These are phyloP conservation scores for Geosmithia flava DNA, from an alignment of 2,329 filamentous ascomycete genomes.

Conservation along the genomic window DNA sequence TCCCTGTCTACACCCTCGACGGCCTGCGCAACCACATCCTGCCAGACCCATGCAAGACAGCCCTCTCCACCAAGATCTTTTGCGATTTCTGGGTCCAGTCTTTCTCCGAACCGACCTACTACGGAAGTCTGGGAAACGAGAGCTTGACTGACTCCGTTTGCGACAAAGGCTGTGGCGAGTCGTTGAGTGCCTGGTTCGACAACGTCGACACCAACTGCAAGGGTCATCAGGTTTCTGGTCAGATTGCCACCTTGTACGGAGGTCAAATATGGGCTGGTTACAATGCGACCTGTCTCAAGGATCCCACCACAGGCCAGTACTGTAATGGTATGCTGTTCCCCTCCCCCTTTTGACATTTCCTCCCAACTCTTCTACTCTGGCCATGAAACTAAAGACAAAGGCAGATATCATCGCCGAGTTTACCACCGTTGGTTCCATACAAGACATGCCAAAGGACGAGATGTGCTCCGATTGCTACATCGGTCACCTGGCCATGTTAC, in stretches of 20 bases:
- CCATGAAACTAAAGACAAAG: too few species aligned
- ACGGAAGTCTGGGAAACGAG: neutral
- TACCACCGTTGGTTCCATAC: neutral
- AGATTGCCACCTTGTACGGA: neutral
- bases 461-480: slow-evolving; percentile 8
- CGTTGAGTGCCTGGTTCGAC: neutral
- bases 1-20: slow-evolving; percentile 2
- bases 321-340: slow-evolving; percentile 4
- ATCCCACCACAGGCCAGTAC: slow-evolving; percentile 1
- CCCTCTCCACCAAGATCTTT: neutral
- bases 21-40: neutral
- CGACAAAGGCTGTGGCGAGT: neutral
- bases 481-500: slow-evolving; percentile 5
- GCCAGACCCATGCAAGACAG: neutral
- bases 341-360: neutral
- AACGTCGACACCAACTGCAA: neutral
- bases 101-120: neutral
- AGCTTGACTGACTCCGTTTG: neutral
- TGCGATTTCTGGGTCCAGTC: neutral
- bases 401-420: slow-evolving; percentile 3
- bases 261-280: neutral
- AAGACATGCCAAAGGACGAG: slow-evolving; percentile 4
- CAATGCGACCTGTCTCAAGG: slow-evolving; percentile 4
- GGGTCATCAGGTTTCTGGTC: neutral
- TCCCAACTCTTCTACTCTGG: too few species aligned